Percentiles rank a stretch among this genome's conserved stretches.
These are phyloP conservation scores for Dictyostelium citrinum DNA, from an alignment of 78 protist genomes.

Conservation along the genomic window DNA sequence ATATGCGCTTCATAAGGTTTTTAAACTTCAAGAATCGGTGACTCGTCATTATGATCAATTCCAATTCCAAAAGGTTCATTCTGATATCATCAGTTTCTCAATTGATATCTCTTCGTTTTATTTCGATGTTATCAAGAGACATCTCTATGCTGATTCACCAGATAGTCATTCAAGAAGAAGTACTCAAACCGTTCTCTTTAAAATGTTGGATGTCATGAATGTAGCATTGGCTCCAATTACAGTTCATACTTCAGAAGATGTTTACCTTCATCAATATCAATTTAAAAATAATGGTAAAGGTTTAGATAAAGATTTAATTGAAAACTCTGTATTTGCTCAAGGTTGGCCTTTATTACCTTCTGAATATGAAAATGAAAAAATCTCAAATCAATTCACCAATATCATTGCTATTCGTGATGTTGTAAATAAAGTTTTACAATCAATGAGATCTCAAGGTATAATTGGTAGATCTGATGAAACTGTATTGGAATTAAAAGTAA, in stretches of 20 bases:
- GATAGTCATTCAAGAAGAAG: slow-evolving; percentile 49
- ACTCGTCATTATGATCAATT: slow-evolving; percentile 57
- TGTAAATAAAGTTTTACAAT: slow-evolving; percentile 40
- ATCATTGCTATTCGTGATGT: slow-evolving; percentile 36
- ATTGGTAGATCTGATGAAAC: slow-evolving; percentile 73
- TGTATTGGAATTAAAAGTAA: neutral
- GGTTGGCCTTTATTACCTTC: slow-evolving; percentile 21
- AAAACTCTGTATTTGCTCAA: slow-evolving; percentile 8
- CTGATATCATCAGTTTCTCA: slow-evolving; percentile 15
- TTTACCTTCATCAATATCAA: slow-evolving; percentile 35
- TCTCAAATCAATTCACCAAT: neutral
- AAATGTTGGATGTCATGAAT: slow-evolving; percentile 49
- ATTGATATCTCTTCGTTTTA: slow-evolving; percentile 89
- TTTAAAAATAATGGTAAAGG: neutral
- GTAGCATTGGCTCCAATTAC: slow-evolving; percentile 53
- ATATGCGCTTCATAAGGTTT: slow-evolving; percentile 26
- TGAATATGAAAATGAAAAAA: neutral
- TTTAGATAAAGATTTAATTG: neutral
- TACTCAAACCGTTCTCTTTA: slow-evolving; percentile 69
- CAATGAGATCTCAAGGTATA: slow-evolving; percentile 20
- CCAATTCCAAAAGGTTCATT: slow-evolving; percentile 40
- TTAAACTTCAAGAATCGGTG: neutral
- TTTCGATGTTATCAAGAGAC: slow-evolving; percentile 87
- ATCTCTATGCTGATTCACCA: slow-evolving; percentile 82
- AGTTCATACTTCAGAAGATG: slow-evolving; percentile 60